These are phyloP conservation scores for Gnaphalium uliginosum DNA, from an alignment of 129 eudicot genomes.

Conservation along the genomic window DNA sequence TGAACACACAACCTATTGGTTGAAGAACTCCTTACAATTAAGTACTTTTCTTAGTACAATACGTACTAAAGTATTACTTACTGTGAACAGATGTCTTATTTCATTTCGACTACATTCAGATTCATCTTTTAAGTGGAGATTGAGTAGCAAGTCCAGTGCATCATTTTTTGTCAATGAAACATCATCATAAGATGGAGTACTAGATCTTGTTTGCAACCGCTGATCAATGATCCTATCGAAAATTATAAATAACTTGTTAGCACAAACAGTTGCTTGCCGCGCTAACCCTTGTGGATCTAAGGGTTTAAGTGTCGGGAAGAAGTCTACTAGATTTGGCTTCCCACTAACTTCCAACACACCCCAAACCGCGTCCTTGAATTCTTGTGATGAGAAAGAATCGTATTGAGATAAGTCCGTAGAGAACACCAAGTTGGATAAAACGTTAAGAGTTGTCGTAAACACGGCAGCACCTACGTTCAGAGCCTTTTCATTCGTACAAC, in stretches of 20 bases:
- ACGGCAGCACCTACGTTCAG: not conserved
- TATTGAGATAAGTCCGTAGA: not conserved
- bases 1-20: not conserved
- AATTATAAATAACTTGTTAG: not conserved
- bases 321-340: not conserved
- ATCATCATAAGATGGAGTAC: not conserved
- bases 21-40: not conserved
- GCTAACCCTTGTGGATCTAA: not conserved
- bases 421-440: not conserved
- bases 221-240: not conserved
- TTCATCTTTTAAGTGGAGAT: not conserved
- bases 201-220: not conserved
- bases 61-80: not conserved
- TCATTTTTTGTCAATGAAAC: not conserved
- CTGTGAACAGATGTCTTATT: not conserved
- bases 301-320: not conserved
- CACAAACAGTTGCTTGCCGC: not conserved
- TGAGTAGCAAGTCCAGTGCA: not conserved
- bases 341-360: not conserved
- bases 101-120: not conserved
- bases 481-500: not conserved
- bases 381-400: not conserved
- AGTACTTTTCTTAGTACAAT: not conserved
- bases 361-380: not conserved
- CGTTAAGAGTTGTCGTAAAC: not conserved